Conservation (phyloP, 2,329 filamentous ascomycete genomes). For the Fusarium hostae region DNA sequence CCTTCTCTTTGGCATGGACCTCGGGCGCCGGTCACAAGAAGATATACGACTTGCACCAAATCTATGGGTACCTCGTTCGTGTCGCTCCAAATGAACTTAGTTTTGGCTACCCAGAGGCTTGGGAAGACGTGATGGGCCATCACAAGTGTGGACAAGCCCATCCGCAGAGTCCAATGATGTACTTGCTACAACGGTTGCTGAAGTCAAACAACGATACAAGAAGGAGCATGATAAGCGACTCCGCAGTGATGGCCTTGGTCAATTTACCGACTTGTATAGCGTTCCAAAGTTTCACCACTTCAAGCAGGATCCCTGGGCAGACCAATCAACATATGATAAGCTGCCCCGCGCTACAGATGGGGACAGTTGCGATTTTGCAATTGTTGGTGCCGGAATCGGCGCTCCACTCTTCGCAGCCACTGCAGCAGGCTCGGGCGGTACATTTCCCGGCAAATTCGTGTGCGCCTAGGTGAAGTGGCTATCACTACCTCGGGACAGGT, state of each 20-base stretch:
- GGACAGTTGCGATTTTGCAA: background rate
- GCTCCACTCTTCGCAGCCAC: background rate
- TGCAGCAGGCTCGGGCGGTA: too few relatives aligned
- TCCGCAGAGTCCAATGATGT: background rate
- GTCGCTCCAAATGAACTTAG: background rate
- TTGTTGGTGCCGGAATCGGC: background rate
- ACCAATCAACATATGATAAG: background rate
- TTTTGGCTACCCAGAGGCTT: background rate
- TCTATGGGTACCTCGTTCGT: background rate
- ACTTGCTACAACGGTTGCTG: background rate
- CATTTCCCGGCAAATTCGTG: too few relatives aligned
- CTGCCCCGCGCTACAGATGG: background rate
- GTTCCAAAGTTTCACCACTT: background rate
- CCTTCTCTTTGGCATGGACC: background rate
- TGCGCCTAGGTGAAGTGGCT: too few relatives aligned
- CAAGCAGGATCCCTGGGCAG: background rate
- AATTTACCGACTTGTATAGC: background rate
- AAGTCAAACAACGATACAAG: background rate
- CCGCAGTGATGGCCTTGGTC: background rate
- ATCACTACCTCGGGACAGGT: too few relatives aligned
- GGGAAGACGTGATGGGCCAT: background rate
- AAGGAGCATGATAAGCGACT: background rate
- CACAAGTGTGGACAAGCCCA: background rate
- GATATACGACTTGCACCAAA: background rate
- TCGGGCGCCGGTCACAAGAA: background rate